Conservation (phyloP, 768 basidiomycete species). For the Leccinum barrowsii region DNA sequence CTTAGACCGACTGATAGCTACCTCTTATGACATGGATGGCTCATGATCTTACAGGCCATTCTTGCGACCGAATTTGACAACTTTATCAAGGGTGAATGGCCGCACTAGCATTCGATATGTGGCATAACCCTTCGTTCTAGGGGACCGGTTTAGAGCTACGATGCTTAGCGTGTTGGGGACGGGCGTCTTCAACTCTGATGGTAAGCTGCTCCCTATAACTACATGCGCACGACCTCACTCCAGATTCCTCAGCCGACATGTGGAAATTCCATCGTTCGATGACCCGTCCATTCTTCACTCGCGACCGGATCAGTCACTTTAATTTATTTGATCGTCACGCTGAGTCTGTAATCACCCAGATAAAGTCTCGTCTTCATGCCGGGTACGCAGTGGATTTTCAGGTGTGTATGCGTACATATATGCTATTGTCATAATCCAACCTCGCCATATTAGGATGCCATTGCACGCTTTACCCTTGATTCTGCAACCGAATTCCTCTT, state of each 20-base stretch:
- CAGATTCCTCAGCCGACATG: conserved; percentile 36
- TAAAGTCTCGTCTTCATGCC: conserved; percentile 45
- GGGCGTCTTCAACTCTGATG: conserved; percentile 70
- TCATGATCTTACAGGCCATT: conserved; percentile 31
- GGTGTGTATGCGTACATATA: conserved; percentile 21
- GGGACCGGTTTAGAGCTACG: conserved; percentile 37
- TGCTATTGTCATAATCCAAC: neutral
- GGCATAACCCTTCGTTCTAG: neutral
- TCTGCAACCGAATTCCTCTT: conserved; percentile 66
- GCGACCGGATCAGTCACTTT: conserved; percentile 57
- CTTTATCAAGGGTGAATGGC: conserved; percentile 49
- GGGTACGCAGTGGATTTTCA: conserved; percentile 61
- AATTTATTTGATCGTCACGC: conserved; percentile 58
- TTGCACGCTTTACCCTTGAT: conserved; percentile 64
- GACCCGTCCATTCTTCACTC: conserved; percentile 62
- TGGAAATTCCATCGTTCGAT: conserved; percentile 67
- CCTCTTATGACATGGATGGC: neutral
- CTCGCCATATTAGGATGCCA: conserved; percentile 41
- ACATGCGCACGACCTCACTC: conserved; percentile 7
- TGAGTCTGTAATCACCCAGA: conserved; percentile 38
- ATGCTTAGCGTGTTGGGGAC: conserved; percentile 52
- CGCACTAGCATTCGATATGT: neutral
- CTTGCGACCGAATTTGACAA: conserved; percentile 56
- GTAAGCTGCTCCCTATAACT: conserved; percentile 26
- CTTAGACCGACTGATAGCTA: too few species aligned